A percentile compares a stretch with the other conserved stretches of the same genome.
These are phyloP conservation scores for Dictyostelium capitatum DNA, from an alignment of 78 protist species.

Conservation along the genomic window DNA sequence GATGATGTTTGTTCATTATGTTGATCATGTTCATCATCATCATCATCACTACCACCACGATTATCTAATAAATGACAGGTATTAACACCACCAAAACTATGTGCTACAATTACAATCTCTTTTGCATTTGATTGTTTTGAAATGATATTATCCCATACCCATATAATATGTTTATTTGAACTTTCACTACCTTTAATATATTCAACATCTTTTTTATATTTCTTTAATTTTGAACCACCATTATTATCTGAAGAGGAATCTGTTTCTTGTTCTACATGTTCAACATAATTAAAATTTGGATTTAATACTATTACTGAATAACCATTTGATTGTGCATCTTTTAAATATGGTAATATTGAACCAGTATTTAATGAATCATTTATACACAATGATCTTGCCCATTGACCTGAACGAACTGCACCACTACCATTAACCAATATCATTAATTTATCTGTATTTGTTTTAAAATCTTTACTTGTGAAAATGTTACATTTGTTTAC, in stretches of 20 bases:
- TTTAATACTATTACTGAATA: slow-evolving; percentile 38
- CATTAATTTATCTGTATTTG: slow-evolving; percentile 4
- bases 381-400: slow-evolving; percentile 71
- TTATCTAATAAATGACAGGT: slow-evolving; percentile 10
- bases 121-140: slow-evolving; percentile 36
- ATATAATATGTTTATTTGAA: slow-evolving; percentile 49
- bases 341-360: slow-evolving; percentile 42
- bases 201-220: neutral
- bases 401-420: slow-evolving; percentile 68
- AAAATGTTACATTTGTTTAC: slow-evolving; percentile 26
- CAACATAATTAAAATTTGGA: slow-evolving; percentile 30
- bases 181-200: slow-evolving; percentile 39
- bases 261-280: neutral
- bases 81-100: slow-evolving; percentile 68
- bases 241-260: neutral
- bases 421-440: slow-evolving; percentile 40
- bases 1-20: too few relatives aligned
- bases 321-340: neutral
- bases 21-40: neutral
- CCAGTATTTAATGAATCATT: slow-evolving; percentile 51
- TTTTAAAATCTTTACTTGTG: slow-evolving; percentile 32
- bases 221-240: too few relatives aligned
- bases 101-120: slow-evolving; percentile 68
- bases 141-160: slow-evolving; percentile 19
- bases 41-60: neutral